phyloP scores from a whole-genome alignment of 129 eudicot species.

The Escallonia herrerae region DNA sequence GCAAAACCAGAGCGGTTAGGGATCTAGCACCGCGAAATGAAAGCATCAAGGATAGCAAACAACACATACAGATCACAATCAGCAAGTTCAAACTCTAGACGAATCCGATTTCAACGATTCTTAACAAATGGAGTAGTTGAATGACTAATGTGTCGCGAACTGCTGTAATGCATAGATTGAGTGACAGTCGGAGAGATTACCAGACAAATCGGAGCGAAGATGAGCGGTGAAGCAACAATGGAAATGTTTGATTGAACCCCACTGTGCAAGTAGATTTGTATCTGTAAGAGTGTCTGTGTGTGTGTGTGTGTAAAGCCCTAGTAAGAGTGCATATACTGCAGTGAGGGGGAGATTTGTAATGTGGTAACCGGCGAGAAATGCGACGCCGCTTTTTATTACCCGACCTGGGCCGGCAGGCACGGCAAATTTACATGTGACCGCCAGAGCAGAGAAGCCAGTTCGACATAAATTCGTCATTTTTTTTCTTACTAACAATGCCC shows the following conservation, averaged over 20 bases:
- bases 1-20: too few species aligned
- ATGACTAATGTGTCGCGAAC: too few species aligned
- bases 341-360: constrained; percentile 8
- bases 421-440: constrained; percentile 26
- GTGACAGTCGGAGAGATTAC: background rate
- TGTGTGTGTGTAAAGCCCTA: background rate
- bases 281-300: background rate
- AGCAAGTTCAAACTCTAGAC: background rate
- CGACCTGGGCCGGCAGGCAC: constrained; percentile 43
- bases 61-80: background rate
- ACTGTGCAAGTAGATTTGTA: background rate
- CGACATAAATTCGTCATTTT: constrained; percentile 20
- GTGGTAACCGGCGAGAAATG: constrained; percentile 25
- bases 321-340: background rate
- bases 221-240: constrained; percentile 9
- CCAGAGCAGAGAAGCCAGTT: constrained; percentile 13
- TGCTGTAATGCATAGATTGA: background rate
- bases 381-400: constrained; percentile 16
- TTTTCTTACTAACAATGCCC: too few species aligned
- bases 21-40: too few species aligned
- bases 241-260: background rate
- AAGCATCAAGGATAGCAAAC: background rate
- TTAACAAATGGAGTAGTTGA: background rate
- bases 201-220: background rate
- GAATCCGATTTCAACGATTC: background rate